Conservation (phyloP, 2,329 filamentous ascomycete species). For the Calonectria henricotiae region DNA sequence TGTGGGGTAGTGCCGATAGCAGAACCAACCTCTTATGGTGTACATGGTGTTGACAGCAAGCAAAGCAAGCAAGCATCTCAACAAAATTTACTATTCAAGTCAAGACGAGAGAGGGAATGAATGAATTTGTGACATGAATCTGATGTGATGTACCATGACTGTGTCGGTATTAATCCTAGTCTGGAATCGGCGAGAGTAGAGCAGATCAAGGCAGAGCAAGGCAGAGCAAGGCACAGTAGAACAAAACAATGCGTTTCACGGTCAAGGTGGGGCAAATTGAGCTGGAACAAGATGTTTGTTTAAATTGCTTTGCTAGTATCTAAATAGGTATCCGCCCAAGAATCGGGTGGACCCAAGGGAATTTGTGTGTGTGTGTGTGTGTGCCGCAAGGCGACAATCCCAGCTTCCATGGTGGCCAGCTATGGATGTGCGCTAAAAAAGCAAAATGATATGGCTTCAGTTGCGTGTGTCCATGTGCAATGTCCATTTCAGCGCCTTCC, state of each 20-base stretch:
- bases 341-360: background rate
- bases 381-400: conserved; percentile 4
- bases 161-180: too few species aligned
- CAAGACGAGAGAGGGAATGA: background rate
- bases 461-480: background rate
- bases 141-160: background rate
- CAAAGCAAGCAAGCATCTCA: conserved; percentile 41
- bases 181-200: too few species aligned
- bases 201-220: too few species aligned
- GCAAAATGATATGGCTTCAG: background rate
- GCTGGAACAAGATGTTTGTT: background rate
- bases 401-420: background rate
- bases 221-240: too few species aligned
- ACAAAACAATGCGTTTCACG: background rate
- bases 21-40: conserved; percentile 40
- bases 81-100: conserved; percentile 41
- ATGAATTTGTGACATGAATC: background rate
- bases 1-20: conserved; percentile 35
- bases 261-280: background rate
- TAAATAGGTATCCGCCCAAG: background rate
- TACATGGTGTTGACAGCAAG: conserved; percentile 40
- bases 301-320: conserved; percentile 37
- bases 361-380: background rate
- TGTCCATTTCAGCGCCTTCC: too few species aligned
- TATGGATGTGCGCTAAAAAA: background rate